phyloP scores from a whole-genome alignment of 768 basidiomycete species.

The Termitomyces sp. region DNA sequence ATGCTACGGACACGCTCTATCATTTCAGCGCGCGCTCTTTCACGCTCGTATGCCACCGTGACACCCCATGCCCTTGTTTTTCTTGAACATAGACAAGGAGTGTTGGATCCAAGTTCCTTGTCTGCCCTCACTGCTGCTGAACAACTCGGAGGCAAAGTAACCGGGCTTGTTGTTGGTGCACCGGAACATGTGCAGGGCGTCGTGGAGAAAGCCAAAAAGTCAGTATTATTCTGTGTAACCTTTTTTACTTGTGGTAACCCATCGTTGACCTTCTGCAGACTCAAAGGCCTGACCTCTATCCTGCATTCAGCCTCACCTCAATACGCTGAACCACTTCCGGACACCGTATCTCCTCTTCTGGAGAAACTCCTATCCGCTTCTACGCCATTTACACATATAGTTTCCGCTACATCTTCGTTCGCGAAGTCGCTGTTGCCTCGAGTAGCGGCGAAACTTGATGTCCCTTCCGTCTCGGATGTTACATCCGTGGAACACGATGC shows the following conservation, averaged over 20 bases:
- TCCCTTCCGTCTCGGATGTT: constrained; percentile 90
- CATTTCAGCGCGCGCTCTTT: constrained; percentile 14
- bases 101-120: constrained; percentile 80
- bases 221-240: constrained; percentile 19
- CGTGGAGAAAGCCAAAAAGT: constrained; percentile 82
- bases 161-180: constrained; percentile 72
- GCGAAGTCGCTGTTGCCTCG: constrained; percentile 94
- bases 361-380: constrained; percentile 66
- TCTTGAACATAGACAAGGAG: constrained; percentile 82
- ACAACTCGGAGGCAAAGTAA: constrained; percentile 83
- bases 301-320: constrained; percentile 70
- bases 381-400: constrained; percentile 82
- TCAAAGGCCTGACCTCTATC: constrained; percentile 65
- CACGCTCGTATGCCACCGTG: constrained; percentile 58
- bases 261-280: constrained; percentile 36
- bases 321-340: constrained; percentile 70
- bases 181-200: constrained; percentile 64
- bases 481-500: constrained; percentile 75
- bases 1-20: constrained; percentile 20
- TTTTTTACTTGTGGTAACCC: neutral
- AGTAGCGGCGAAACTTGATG: constrained; percentile 85
- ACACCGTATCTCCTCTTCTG: constrained; percentile 79
- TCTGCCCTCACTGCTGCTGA: constrained; percentile 91
- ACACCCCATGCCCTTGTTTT: constrained; percentile 79
- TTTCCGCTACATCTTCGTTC: constrained; percentile 87